A percentile compares a stretch with the other conserved stretches of the same genome.
Evolutionary conservation across 371 early-diverging fungal genomes (phyloP).

Genomic region (Mortierella sp.): DNA sequence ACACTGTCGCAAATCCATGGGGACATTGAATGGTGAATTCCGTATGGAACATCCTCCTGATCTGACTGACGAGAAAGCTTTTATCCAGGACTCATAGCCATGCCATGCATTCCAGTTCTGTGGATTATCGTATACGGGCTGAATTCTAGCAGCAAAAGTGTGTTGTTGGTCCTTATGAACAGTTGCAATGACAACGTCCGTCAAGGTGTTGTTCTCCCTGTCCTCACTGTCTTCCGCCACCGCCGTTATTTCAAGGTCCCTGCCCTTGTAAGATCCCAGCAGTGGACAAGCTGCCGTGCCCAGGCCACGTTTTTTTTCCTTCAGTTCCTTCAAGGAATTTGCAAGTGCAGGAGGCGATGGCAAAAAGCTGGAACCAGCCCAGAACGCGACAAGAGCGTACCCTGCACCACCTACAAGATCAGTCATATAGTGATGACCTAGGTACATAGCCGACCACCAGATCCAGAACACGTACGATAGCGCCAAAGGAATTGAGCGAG

Average conservation of each 20-base stretch:
- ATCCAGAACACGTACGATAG: conserved; percentile 70
- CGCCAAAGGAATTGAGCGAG: conserved; percentile 58
- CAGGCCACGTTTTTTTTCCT: not conserved
- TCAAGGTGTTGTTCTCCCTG: not conserved
- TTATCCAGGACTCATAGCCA: conserved; percentile 32
- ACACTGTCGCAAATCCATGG: too few species aligned
- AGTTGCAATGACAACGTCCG: not conserved
- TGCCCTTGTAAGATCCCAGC: not conserved
- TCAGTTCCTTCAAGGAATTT: not conserved
- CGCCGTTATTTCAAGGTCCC: not conserved
- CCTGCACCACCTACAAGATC: conserved; percentile 77
- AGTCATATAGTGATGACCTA: conserved; percentile 77
- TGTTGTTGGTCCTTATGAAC: not conserved
- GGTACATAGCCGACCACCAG: conserved; percentile 83
- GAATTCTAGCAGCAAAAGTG: not conserved
- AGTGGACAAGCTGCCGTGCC: not conserved
- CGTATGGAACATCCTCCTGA: too few species aligned
- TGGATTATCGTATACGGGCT: not conserved
- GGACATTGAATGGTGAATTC: too few species aligned
- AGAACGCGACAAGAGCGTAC: conserved; percentile 67
- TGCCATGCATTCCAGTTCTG: conserved; percentile 30
- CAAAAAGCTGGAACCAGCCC: conserved; percentile 43
- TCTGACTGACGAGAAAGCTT: conserved; percentile 8
- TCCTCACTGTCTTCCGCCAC: not conserved
- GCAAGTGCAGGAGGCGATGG: conserved; percentile 9